Conservation (phyloP, 1,284 basidiomycete genomes). For the Sporisorium scitamineum region DNA sequence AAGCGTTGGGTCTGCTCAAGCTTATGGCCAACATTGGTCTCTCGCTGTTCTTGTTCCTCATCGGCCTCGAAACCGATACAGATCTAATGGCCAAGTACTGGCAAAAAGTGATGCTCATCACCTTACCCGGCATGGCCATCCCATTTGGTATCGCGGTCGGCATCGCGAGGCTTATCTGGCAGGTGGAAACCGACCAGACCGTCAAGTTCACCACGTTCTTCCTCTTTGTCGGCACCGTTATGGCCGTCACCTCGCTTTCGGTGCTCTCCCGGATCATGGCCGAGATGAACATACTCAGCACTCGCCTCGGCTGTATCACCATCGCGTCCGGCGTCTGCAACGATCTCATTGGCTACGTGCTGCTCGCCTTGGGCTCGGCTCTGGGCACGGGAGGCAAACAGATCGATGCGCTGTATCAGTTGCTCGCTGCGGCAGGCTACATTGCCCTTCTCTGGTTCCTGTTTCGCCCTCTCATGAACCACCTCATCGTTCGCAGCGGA, state of each 20-base stretch:
- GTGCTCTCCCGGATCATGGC: conserved; percentile 55
- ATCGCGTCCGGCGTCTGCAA: conserved; percentile 57
- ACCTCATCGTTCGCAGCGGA: conserved; percentile 34
- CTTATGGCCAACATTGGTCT: conserved; percentile 53
- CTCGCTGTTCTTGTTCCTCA: conserved; percentile 54
- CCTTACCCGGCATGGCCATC: conserved; percentile 56
- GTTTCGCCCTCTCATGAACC: conserved; percentile 44
- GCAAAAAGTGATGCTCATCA: conserved; percentile 53
- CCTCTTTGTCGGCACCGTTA: conserved; percentile 59
- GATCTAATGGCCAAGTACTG: conserved; percentile 57
- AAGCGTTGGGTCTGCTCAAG: conserved; percentile 43
- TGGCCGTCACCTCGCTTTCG: conserved; percentile 57
- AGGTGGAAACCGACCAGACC: conserved; percentile 43
- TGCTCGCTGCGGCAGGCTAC: conserved; percentile 50
- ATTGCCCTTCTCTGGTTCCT: conserved; percentile 48
- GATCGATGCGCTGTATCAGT: conserved; percentile 51
- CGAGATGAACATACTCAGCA: conserved; percentile 56
- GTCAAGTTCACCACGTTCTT: conserved; percentile 58
- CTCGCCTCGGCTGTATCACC: conserved; percentile 51
- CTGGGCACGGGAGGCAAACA: conserved; percentile 45
- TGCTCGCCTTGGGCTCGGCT: conserved; percentile 52
- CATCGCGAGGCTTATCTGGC: conserved; percentile 52
- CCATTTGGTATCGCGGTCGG: conserved; percentile 59
- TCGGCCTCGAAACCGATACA: conserved; percentile 60
- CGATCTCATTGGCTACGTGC: conserved; percentile 55